phyloP scores from a whole-genome alignment of 768 basidiomycete species.

The Panaeolus papilionaceus region DNA sequence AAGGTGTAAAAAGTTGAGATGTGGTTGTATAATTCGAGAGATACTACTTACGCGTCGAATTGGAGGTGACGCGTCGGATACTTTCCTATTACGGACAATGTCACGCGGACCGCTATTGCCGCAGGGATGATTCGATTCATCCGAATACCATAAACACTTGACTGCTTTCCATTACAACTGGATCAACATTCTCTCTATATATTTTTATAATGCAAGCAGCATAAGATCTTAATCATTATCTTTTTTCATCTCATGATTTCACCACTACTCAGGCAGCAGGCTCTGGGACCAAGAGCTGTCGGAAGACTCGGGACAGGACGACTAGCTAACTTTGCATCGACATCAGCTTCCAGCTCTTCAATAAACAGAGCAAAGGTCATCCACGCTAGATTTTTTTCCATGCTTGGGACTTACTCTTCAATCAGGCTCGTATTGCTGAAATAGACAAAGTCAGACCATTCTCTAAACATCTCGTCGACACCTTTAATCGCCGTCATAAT shows the following conservation, averaged over 20 bases:
- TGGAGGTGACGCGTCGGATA: slow-evolving; percentile 49
- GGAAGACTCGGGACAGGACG: neutral
- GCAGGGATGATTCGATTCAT: neutral
- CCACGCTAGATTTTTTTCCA: neutral
- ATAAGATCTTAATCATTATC: neutral
- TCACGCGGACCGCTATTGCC: slow-evolving; percentile 31
- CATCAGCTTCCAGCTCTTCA: neutral
- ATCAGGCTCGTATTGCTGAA: slow-evolving; percentile 60
- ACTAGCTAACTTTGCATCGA: neutral
- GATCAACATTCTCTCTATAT: neutral
- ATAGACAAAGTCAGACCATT: slow-evolving; percentile 56
- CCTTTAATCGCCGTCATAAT: slow-evolving; percentile 73
- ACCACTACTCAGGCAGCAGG: neutral
- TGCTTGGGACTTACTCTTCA: neutral
- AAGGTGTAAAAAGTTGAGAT: slow-evolving; percentile 18
- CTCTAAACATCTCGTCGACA: slow-evolving; percentile 66
- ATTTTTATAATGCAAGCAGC: neutral
- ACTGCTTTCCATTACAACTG: slow-evolving; percentile 1
- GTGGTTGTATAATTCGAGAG: slow-evolving; percentile 15
- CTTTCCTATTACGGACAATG: slow-evolving; percentile 28
- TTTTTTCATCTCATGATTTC: neutral
- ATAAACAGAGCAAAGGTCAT: neutral
- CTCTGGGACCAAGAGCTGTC: neutral
- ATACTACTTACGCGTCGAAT: slow-evolving; percentile 41
- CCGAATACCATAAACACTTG: neutral